Evolutionary conservation across 495 filamentous ascomycete species (phyloP).

Genomic region (Endocarpon pusillum): DNA sequence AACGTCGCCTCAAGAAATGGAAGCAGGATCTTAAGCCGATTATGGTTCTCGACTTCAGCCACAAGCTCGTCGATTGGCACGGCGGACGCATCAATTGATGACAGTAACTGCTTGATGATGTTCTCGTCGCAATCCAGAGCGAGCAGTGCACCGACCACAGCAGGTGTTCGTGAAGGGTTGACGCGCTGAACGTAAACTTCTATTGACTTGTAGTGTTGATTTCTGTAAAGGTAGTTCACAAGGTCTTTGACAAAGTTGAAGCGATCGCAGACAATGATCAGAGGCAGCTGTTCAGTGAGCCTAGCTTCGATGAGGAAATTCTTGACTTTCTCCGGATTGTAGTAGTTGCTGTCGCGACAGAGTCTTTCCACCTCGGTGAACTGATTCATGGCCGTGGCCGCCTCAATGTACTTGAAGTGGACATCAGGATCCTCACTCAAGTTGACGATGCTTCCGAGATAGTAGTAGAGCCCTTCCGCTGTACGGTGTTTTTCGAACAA

Average conservation of each 20-base stretch:
- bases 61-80: constrained; percentile 96
- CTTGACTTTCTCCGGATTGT: constrained; percentile 94
- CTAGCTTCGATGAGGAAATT: constrained; percentile 98
- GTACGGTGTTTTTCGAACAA: constrained; percentile 95
- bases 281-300: constrained; percentile 77
- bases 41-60: constrained; percentile 81
- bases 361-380: constrained; percentile 92
- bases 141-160: constrained; percentile 86
- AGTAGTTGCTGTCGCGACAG: constrained; percentile 85
- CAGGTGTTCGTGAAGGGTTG: constrained; percentile 83
- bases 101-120: constrained; percentile 87
- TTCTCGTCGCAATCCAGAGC: constrained; percentile 95
- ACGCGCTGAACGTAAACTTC: constrained; percentile 99
- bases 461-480: constrained; percentile 92
- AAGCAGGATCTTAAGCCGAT: constrained; percentile 85
- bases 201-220: constrained; percentile 98
- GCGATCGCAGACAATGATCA: constrained; percentile 97
- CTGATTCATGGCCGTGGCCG: constrained; percentile 81
- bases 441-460: constrained; percentile 94
- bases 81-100: constrained; percentile 63
- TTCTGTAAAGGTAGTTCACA: constrained; percentile 94
- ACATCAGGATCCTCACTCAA: constrained; percentile 89
- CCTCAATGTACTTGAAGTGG: constrained; percentile 98
- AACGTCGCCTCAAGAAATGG: constrained; percentile 93
- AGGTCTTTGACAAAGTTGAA: constrained; percentile 98